phyloP scores from a whole-genome alignment of 768 basidiomycete species.

The Chlorophyllum brunneum region DNA sequence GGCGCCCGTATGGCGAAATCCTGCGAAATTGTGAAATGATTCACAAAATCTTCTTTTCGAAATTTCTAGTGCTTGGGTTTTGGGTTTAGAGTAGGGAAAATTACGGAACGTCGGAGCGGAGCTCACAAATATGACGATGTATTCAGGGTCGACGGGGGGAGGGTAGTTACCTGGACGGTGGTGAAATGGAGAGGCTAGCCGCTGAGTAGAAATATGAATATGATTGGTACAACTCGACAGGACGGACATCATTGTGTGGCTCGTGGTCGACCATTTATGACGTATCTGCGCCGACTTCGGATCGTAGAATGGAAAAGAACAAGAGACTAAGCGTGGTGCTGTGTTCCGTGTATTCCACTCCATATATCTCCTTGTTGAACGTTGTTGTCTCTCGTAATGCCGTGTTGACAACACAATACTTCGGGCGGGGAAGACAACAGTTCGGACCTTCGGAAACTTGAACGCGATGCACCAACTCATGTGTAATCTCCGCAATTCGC shows the following conservation, averaged over 20 bases:
- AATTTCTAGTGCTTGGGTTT: slow-evolving; percentile 1
- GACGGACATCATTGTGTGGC: neutral
- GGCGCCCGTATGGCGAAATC: slow-evolving; percentile 15
- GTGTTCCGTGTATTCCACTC: slow-evolving; percentile 2
- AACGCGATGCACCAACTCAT: neutral
- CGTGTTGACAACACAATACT: neutral
- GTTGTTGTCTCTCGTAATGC: slow-evolving; percentile 2
- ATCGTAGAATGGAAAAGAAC: slow-evolving; percentile 12
- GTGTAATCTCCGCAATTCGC: neutral
- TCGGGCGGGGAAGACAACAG: neutral
- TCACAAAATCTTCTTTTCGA: slow-evolving; percentile 2
- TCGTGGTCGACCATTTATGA: slow-evolving; percentile 4
- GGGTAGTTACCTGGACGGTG: too few relatives aligned
- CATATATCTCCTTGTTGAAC: neutral
- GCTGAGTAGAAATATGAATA: too few relatives aligned
- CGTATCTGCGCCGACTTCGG: slow-evolving; percentile 1
- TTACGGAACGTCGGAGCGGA: neutral
- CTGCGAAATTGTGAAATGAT: slow-evolving; percentile 14
- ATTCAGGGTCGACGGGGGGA: too few relatives aligned
- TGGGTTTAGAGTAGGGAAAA: neutral
- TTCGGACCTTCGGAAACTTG: slow-evolving; percentile 7
- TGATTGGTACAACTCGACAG: too few relatives aligned
- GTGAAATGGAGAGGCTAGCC: neutral
- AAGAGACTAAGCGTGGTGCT: neutral
- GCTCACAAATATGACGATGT: too few relatives aligned